phyloP scores from a whole-genome alignment of 2,329 filamentous ascomycete species.

The Endocalyx cinctus region DNA sequence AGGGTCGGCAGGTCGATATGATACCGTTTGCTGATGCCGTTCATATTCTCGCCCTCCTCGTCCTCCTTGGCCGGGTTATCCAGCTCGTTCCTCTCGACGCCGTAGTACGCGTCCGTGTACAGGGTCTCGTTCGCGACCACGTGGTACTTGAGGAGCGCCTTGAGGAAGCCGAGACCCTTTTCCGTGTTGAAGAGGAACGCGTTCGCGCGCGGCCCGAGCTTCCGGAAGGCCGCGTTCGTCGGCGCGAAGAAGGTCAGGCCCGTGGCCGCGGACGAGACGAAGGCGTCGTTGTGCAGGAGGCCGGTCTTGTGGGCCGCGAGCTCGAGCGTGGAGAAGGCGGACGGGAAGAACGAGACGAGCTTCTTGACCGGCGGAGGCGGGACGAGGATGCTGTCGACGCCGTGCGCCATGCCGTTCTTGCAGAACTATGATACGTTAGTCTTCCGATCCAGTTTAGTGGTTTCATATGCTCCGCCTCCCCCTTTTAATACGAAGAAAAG shows the following conservation, averaged over 20 bases:
- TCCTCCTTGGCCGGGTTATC: slow-evolving; percentile 16
- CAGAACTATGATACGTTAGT: slow-evolving; percentile 45
- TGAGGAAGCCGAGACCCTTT: slow-evolving; percentile 69
- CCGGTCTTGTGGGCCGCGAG: slow-evolving; percentile 72
- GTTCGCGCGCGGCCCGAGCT: slow-evolving; percentile 68
- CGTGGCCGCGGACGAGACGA: slow-evolving; percentile 38
- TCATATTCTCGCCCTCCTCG: slow-evolving; percentile 18
- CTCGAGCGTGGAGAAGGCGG: slow-evolving; percentile 72
- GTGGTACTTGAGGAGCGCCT: slow-evolving; percentile 51
- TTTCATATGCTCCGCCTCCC: too few relatives aligned
- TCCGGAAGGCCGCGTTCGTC: slow-evolving; percentile 72
- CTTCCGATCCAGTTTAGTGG: slow-evolving; percentile 2
- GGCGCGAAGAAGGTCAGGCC: slow-evolving; percentile 81
- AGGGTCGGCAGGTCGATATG: slow-evolving; percentile 71
- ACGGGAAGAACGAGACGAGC: slow-evolving; percentile 60
- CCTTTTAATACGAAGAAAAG: background rate
- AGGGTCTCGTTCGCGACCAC: slow-evolving; percentile 29
- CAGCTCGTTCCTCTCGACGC: too few relatives aligned
- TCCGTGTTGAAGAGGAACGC: slow-evolving; percentile 79
- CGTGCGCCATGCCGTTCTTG: slow-evolving; percentile 79
- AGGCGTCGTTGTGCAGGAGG: slow-evolving; percentile 37
- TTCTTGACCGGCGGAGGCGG: slow-evolving; percentile 62
- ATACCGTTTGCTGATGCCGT: slow-evolving; percentile 42
- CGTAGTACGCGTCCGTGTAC: slow-evolving; percentile 80
- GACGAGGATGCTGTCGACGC: slow-evolving; percentile 67